Evolutionary conservation across 768 basidiomycete species (phyloP).

Genomic region (Trametes elegans): DNA sequence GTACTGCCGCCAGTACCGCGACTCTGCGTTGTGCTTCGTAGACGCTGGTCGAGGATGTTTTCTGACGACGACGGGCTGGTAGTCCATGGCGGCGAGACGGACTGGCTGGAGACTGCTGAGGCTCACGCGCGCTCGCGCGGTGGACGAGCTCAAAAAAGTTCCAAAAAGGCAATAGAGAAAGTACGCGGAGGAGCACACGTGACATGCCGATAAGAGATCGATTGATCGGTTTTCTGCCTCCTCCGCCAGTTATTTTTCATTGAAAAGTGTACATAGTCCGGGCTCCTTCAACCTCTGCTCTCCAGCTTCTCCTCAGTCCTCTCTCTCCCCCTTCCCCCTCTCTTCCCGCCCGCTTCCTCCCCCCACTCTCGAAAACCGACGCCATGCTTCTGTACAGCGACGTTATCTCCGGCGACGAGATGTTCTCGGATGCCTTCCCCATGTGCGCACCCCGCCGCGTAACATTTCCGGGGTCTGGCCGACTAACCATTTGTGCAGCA

Average conservation of each 20-base stretch:
- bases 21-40: constrained; percentile 68
- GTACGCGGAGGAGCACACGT: constrained; percentile 24
- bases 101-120: not conserved
- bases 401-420: constrained; percentile 78
- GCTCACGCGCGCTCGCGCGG: not conserved
- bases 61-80: constrained; percentile 69
- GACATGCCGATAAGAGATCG: constrained; percentile 31
- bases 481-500: constrained; percentile 43
- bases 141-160: constrained; percentile 17
- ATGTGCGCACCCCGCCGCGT: constrained; percentile 47
- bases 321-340: constrained; percentile 24
- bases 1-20: constrained; percentile 84
- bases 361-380: constrained; percentile 14
- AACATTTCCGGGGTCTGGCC: not conserved
- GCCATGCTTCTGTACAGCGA: constrained; percentile 76
- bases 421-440: constrained; percentile 93
- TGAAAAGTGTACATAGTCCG: constrained; percentile 19
- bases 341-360: constrained; percentile 9
- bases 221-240: constrained; percentile 25
- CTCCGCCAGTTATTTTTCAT: constrained; percentile 16
- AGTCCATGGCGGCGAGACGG: constrained; percentile 55
- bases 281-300: constrained; percentile 12
- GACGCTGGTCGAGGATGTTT: constrained; percentile 55
- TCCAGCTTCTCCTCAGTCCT: constrained; percentile 4
- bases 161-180: constrained; percentile 21